Conservation (phyloP, 768 basidiomycete genomes). For the Rubroboletus pulcherrimus region DNA sequence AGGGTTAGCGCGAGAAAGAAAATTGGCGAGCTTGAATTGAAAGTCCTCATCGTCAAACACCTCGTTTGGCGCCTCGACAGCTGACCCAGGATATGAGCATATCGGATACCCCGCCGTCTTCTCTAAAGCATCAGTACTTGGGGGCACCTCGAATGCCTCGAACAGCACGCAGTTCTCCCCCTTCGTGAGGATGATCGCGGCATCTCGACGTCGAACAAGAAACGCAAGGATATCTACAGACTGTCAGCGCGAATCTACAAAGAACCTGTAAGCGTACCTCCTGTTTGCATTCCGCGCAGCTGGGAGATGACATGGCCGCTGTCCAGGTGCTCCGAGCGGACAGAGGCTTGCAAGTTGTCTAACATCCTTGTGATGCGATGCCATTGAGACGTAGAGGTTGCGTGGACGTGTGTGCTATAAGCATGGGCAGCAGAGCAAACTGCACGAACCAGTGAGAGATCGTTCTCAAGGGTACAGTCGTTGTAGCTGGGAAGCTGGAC, state of each 20-base stretch:
- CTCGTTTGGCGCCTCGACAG: constrained; percentile 8
- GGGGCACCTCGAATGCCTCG: constrained; percentile 24
- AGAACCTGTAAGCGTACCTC: not conserved
- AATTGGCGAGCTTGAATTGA: constrained; percentile 10
- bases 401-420: no score
- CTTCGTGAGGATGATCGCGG: constrained; percentile 37
- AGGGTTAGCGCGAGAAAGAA: not conserved
- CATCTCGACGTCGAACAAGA: constrained; percentile 40
- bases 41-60: constrained; percentile 13
- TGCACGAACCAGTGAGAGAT: no score
- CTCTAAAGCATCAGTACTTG: constrained; percentile 27
- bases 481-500: no score
- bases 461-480: no score
- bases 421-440: no score
- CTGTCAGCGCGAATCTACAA: not conserved
- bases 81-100: constrained; percentile 25
- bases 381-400: no score
- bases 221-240: constrained; percentile 35
- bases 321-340: no score
- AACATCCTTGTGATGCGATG: no score
- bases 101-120: constrained; percentile 20
- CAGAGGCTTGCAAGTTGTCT: no score
- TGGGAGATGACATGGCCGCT: no score
- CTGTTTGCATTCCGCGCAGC: no score
- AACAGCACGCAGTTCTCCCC: constrained; percentile 10